These are phyloP conservation scores for Yarrowia osloensis DNA, from an alignment of 805 yeast genomes.

Conservation along the genomic window DNA sequence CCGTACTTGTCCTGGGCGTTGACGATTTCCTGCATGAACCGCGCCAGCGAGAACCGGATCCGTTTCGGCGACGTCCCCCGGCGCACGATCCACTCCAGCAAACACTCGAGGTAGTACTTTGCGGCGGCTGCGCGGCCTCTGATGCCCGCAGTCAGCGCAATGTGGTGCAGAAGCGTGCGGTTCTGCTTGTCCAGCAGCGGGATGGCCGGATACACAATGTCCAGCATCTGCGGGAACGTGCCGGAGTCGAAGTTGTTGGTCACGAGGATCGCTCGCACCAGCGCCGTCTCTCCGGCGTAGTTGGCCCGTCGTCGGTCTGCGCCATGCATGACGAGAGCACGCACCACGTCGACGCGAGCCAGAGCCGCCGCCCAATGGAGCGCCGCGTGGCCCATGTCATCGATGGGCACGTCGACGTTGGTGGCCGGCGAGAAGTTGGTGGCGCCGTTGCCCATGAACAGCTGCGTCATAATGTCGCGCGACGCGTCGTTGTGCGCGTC, in stretches of 20 bases:
- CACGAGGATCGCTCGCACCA: constrained; percentile 79
- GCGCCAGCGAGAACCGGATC: constrained; percentile 40
- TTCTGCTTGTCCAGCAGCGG: constrained; percentile 65
- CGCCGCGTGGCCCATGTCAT: constrained; percentile 90
- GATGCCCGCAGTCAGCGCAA: constrained; percentile 76
- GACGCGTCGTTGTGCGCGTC: constrained; percentile 43
- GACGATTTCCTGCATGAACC: constrained; percentile 68
- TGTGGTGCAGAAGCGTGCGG: constrained; percentile 84
- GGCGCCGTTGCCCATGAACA: constrained; percentile 51
- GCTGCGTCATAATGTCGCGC: constrained; percentile 51
- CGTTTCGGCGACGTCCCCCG: constrained; percentile 44
- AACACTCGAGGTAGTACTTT: constrained; percentile 68
- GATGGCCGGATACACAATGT: constrained; percentile 73
- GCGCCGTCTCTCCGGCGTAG: constrained; percentile 81
- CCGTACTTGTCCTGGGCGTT: constrained; percentile 93
- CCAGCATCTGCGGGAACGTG: constrained; percentile 69
- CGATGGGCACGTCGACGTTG: constrained; percentile 81
- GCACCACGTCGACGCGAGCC: constrained; percentile 72
- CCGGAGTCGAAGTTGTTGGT: constrained; percentile 80
- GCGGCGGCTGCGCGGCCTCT: constrained; percentile 72
- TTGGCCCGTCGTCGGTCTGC: constrained; percentile 74
- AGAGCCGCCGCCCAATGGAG: constrained; percentile 95
- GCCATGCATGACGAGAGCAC: constrained; percentile 64
- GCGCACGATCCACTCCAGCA: constrained; percentile 75
- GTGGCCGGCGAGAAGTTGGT: constrained; percentile 46